These are phyloP conservation scores for Boletus vermiculosoides DNA, from an alignment of 768 basidiomycete genomes.

Conservation along the genomic window DNA sequence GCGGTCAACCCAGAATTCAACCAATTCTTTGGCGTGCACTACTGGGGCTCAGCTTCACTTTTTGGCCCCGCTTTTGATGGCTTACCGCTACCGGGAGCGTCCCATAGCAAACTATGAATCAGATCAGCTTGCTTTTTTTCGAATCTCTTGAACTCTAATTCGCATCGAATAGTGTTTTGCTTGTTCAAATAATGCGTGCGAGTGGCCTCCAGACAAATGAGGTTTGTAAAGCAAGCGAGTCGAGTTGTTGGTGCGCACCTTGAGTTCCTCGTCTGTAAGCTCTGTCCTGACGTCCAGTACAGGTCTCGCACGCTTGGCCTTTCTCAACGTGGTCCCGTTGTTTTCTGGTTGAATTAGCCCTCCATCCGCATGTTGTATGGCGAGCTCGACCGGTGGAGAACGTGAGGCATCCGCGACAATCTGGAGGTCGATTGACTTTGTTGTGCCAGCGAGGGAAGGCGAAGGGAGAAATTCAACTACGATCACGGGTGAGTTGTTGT, in stretches of 20 bases:
- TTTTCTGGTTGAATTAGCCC: background rate
- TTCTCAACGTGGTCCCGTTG: conserved; percentile 27
- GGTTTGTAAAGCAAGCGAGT: background rate
- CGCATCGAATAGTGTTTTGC: conserved; percentile 54
- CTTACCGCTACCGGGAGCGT: conserved; percentile 64
- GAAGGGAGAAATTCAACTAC: conserved; percentile 6
- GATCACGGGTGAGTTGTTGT: background rate
- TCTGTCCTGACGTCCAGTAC: conserved; percentile 75
- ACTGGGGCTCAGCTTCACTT: conserved; percentile 4
- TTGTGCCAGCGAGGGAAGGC: background rate
- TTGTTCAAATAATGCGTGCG: conserved; percentile 65
- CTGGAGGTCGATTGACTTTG: conserved; percentile 8
- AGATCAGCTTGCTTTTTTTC: conserved; percentile 55
- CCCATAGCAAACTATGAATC: conserved; percentile 66
- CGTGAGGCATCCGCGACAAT: background rate
- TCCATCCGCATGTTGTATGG: background rate
- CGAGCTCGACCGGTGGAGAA: conserved; percentile 4
- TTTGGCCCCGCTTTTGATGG: background rate
- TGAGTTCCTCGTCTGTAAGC: conserved; percentile 78
- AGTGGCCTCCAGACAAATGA: conserved; percentile 43
- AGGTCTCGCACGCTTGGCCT: conserved; percentile 51
- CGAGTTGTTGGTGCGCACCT: conserved; percentile 39
- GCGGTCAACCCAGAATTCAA: conserved; percentile 72
- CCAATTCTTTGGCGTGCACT: conserved; percentile 68
- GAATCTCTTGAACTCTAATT: conserved; percentile 48